Conservation (phyloP, 352 stramenopile genomes). For the Phytophthora gonapodyides region DNA sequence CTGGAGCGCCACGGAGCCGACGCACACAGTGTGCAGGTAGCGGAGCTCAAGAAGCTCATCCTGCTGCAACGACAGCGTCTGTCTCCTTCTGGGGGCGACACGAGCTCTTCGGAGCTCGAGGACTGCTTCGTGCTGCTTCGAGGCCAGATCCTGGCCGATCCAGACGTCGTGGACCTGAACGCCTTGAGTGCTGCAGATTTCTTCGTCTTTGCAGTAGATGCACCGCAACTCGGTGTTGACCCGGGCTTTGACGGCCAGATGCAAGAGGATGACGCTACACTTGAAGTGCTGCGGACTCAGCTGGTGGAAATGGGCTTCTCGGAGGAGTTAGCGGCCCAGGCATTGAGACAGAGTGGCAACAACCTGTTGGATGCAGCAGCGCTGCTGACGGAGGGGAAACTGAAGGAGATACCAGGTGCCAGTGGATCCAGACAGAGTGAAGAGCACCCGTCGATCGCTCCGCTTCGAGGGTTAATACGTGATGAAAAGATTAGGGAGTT, state of each 20-base stretch:
- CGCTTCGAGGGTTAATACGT: slow-evolving; percentile 26
- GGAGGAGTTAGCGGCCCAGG: slow-evolving; percentile 27
- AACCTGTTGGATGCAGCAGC: slow-evolving; percentile 48
- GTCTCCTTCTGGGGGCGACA: slow-evolving; percentile 2
- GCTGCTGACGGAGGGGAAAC: slow-evolving; percentile 38
- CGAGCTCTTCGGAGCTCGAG: slow-evolving; percentile 18
- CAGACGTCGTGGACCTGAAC: slow-evolving; percentile 64
- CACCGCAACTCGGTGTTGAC: not conserved
- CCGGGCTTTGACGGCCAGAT: slow-evolving; percentile 14
- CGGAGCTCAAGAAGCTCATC: slow-evolving; percentile 52
- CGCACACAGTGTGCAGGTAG: slow-evolving; percentile 48
- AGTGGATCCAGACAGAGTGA: not conserved
- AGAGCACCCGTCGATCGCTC: slow-evolving; percentile 28
- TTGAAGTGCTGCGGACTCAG: slow-evolving; percentile 33
- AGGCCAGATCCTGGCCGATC: slow-evolving; percentile 61
- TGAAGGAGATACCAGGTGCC: not conserved
- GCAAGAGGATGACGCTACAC: slow-evolving; percentile 16
- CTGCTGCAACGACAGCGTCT: slow-evolving; percentile 38
- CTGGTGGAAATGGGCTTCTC: slow-evolving; percentile 74
- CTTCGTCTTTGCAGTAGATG: slow-evolving; percentile 65
- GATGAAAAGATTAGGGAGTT: slow-evolving; percentile 36
- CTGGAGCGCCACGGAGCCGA: slow-evolving; percentile 46
- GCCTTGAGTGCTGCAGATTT: slow-evolving; percentile 54
- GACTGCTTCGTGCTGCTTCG: slow-evolving; percentile 54
- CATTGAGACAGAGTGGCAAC: slow-evolving; percentile 31